Conservation (phyloP, 1,284 basidiomycete species). For the Limonomyces culmigenus region DNA sequence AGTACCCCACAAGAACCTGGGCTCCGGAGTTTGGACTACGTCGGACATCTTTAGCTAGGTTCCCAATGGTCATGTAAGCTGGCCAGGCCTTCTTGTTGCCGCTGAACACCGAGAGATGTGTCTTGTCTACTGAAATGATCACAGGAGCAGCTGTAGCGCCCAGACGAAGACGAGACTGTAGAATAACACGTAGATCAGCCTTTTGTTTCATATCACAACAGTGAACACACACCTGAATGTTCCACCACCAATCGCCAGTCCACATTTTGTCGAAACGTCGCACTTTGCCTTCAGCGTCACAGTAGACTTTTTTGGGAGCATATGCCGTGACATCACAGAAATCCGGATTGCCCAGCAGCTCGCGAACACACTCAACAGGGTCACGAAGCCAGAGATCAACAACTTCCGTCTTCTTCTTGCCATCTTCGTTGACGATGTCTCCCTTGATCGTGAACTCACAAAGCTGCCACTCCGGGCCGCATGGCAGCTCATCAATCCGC, state of each 20-base stretch:
- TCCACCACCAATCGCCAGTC: conserved; percentile 13
- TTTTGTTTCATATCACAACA: not conserved
- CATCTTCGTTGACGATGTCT: conserved; percentile 7
- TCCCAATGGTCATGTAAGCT: conserved; percentile 2
- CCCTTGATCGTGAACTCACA: conserved; percentile 9
- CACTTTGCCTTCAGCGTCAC: conserved; percentile 4
- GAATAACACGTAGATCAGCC: not conserved
- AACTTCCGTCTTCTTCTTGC: conserved; percentile 6
- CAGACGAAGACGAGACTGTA: not conserved
- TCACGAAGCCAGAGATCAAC: conserved; percentile 15
- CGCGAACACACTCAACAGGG: conserved; percentile 14
- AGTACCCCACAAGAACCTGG: conserved; percentile 13
- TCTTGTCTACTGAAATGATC: conserved; percentile 2
- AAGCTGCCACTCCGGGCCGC: conserved; percentile 7
- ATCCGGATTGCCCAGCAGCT: conserved; percentile 16
- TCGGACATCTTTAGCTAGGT: conserved; percentile 7
- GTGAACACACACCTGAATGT: conserved; percentile 10
- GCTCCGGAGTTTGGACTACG: conserved; percentile 9
- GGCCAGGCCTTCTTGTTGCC: conserved; percentile 3
- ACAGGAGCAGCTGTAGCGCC: conserved; percentile 1
- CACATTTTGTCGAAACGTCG: conserved; percentile 10
- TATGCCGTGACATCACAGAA: conserved; percentile 12
- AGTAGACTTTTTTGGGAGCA: conserved; percentile 9
- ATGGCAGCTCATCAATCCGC: conserved; percentile 9
- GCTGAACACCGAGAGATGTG: not conserved